Evolutionary conservation across 352 stramenopile genomes (phyloP), one percentile per base, ranked within the genome.

Genomic region (Pythium sukuiense): DNA sequence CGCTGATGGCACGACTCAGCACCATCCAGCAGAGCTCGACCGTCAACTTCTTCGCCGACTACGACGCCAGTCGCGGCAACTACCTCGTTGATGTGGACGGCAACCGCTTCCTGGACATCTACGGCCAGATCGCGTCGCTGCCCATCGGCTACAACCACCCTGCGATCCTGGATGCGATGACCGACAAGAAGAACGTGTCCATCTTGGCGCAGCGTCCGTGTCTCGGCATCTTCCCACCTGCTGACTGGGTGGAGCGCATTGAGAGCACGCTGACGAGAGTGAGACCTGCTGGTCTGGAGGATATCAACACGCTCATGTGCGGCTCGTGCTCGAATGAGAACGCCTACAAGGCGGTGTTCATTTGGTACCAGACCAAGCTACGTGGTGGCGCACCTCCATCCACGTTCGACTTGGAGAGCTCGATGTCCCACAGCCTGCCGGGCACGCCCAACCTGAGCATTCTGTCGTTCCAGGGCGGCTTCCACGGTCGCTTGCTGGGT

Each of bases 121-220:
- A 90, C 67, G 85, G 81, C 37, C 87, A 95, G 63, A 95, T 95
- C 68, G 83, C 85, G 62, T 95, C 87, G 53, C 73, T 95, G 29
- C 85, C 85, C 3, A 76, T 95, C 26, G 87, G 87, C n/a, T 95
- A 95, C 77, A 95, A 95, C 73, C 87, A 95, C 69, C 87, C 87
- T 26, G 80, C 77, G 55, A 77, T 95, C 59, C 56, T 91, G 2
- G 67, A 76, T 16, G 82, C 83, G 14, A 89, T 95, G 78, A 71
- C 58, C 27, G 63, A 87, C 66, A 76, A 73, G 49, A 69, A 75
- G 13, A 95, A 93, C 55, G 69, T 92, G 29, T 66, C 80, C 27
- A 76, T 93, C 58, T 64, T 95, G 41, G 82, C 80, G 3, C 87
- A 95, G 52, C 85, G 87, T 1, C 87, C 87, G 48, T 90, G 80